A percentile compares a stretch with the other conserved stretches of the same genome.
phyloP scores from a whole-genome alignment of 257 asterid genomes.

The Voacanga thouarsii region DNA sequence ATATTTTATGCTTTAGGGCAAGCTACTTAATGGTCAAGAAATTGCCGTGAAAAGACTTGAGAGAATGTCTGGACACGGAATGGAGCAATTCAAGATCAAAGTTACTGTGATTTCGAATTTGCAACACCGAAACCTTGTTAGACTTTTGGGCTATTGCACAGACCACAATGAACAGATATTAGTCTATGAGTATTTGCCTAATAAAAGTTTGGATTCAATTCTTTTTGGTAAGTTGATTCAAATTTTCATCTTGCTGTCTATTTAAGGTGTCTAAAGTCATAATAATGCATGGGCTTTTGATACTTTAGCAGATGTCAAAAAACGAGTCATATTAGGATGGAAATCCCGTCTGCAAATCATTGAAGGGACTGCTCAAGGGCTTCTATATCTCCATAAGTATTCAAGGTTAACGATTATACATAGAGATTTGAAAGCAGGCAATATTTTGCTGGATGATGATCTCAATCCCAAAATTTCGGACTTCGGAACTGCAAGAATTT shows the following conservation, averaged over 20 bases:
- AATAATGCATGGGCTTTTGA: not conserved
- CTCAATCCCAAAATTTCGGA: not conserved
- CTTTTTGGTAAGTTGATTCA: not conserved
- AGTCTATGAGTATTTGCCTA: slow-evolving; percentile 4
- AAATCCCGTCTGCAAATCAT: not conserved
- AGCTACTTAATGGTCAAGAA: not conserved
- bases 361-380: slow-evolving; percentile 5
- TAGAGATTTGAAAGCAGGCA: not conserved
- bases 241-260: not conserved
- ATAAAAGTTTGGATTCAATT: slow-evolving; percentile 12
- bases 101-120: not conserved
- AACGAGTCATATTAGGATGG: not conserved
- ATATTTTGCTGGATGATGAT: not conserved
- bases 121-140: not conserved
- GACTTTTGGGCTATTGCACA: not conserved
- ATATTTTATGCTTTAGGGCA: not conserved
- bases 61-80: not conserved
- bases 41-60: not conserved
- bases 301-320: not conserved
- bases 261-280: not conserved
- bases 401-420: not conserved
- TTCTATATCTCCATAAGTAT: not conserved
- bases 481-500: slow-evolving; percentile 5
- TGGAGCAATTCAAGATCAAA: not conserved
- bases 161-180: not conserved